Evolutionary conservation across 768 basidiomycete genomes (phyloP).

Genomic region (Russula dissimulans): DNA sequence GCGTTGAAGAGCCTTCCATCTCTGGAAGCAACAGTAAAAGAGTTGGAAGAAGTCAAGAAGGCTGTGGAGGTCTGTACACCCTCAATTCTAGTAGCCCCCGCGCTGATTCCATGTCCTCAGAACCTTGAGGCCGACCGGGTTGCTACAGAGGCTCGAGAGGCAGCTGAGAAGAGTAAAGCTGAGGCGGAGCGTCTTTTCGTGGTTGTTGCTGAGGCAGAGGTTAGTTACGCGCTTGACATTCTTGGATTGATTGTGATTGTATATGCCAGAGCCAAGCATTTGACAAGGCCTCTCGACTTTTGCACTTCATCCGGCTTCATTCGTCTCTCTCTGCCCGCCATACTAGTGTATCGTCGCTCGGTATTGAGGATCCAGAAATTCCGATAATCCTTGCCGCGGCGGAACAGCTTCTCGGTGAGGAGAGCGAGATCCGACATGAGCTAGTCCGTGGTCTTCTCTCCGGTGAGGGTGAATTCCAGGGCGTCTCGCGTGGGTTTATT

Average conservation of each 20-base stretch:
- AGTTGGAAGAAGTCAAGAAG: slow-evolving; percentile 77
- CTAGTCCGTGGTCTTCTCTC: slow-evolving; percentile 48
- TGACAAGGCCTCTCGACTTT: slow-evolving; percentile 39
- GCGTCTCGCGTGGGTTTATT: slow-evolving; percentile 48
- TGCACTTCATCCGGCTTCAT: slow-evolving; percentile 53
- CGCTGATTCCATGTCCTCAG: slow-evolving; percentile 29
- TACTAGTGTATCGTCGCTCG: slow-evolving; percentile 33
- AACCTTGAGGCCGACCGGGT: slow-evolving; percentile 52
- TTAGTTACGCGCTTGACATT: slow-evolving; percentile 24
- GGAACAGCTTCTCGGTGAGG: slow-evolving; percentile 48
- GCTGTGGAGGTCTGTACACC: slow-evolving; percentile 58
- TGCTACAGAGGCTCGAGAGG: slow-evolving; percentile 46
- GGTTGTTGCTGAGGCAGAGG: slow-evolving; percentile 53
- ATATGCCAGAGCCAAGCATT: slow-evolving; percentile 34
- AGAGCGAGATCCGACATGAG: slow-evolving; percentile 40
- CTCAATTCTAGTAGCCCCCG: neutral
- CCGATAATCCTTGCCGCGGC: slow-evolving; percentile 44
- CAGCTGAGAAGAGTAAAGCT: slow-evolving; percentile 45
- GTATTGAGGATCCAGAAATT: slow-evolving; percentile 43
- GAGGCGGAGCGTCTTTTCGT: slow-evolving; percentile 47
- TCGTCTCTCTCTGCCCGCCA: slow-evolving; percentile 39
- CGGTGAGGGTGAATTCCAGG: slow-evolving; percentile 50
- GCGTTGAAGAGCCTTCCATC: slow-evolving; percentile 61
- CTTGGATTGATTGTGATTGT: neutral
- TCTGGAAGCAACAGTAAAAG: slow-evolving; percentile 72